phyloP scores from a whole-genome alignment of 1,139 yeast genomes.

The Diutina pseudorugosa region DNA sequence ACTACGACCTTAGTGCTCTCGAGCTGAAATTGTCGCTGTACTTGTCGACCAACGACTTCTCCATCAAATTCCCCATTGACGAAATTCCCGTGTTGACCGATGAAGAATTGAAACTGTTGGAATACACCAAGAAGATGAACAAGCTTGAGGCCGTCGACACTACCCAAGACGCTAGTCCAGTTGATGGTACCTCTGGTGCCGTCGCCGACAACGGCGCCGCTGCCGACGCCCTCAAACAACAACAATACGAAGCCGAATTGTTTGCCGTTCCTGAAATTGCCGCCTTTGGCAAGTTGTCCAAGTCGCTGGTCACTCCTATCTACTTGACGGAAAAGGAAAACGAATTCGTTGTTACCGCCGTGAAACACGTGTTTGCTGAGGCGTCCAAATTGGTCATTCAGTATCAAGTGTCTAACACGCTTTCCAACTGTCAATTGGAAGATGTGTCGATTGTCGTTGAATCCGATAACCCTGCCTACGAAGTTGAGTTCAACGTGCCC shows the following conservation, averaged over 20 bases:
- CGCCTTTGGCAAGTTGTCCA: constrained; percentile 62
- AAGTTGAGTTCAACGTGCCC: constrained; percentile 67
- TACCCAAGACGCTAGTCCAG: constrained; percentile 10
- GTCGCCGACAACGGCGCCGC: constrained; percentile 9
- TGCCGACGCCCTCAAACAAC: constrained; percentile 38
- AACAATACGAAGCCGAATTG: constrained; percentile 57
- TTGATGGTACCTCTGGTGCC: not conserved
- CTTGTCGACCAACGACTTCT: constrained; percentile 42
- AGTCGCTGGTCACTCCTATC: constrained; percentile 47
- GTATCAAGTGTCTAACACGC: constrained; percentile 75
- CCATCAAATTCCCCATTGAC: constrained; percentile 56
- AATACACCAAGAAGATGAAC: constrained; percentile 44
- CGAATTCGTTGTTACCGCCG: constrained; percentile 79
- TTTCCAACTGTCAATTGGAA: constrained; percentile 65
- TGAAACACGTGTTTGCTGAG: constrained; percentile 64
- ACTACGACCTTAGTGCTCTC: constrained; percentile 62
- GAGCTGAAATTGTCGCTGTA: constrained; percentile 70
- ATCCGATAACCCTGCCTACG: constrained; percentile 46
- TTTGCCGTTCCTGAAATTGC: constrained; percentile 58
- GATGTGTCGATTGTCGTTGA: constrained; percentile 67
- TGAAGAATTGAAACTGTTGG: constrained; percentile 54
- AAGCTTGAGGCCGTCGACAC: constrained; percentile 30
- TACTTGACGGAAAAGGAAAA: constrained; percentile 86
- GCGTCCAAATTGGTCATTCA: constrained; percentile 70
- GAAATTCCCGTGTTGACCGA: constrained; percentile 50